Base-by-base conservation (phyloP, 768 basidiomycete species). In the Hypsizygus marmoreus region DNA sequence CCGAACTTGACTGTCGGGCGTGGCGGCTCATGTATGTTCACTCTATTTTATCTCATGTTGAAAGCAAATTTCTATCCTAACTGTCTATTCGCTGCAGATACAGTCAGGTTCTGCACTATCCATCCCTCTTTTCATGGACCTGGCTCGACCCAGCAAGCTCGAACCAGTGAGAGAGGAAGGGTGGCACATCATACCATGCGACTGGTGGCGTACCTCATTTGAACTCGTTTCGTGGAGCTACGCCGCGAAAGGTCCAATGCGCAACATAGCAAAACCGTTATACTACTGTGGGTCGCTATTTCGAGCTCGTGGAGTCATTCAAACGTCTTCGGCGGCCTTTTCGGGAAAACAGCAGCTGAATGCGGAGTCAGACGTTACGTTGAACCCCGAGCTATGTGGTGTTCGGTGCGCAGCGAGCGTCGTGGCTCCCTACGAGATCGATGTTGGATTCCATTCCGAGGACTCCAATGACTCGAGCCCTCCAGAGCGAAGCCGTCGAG, bases 151-250 rank as follows among this genome's bases (percentile, higher is more conserved):
- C 16, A 32, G 43, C 50, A 35, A 43, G 40, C 40, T 62, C 40
- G 58, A 56, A 38, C 44, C 50, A 36, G 53, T 50, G 40, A 53
- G 55, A 40, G 64, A 59, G 51, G 70, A 70, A 47, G 71, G 64
- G 47, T 73, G 74, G 73, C 65, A 73, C 55, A 60, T 69, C 51
- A 56, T 75, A 40, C 49, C 63, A 7, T 37, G 50, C 40, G 58
- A 71, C 51, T 69, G 71, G 71, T 74, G 73, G 73, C 62, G 59
- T 47, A 74, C 68, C 25, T 56, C 67, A 39, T 72, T 66, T 53
- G 58, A 52, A 46, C 57, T 63, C 14, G 67, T 73, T 22, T 70
- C 70, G 13, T 76, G 75, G 76, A 56, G 69, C 30, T 73, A 68
- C 52, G 24, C 51, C 23, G 49, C 50, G 43, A 54, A 48, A 53